Base-by-base conservation (phyloP, 2,329 filamentous ascomycete species). In the Phialophora expanda region DNA sequence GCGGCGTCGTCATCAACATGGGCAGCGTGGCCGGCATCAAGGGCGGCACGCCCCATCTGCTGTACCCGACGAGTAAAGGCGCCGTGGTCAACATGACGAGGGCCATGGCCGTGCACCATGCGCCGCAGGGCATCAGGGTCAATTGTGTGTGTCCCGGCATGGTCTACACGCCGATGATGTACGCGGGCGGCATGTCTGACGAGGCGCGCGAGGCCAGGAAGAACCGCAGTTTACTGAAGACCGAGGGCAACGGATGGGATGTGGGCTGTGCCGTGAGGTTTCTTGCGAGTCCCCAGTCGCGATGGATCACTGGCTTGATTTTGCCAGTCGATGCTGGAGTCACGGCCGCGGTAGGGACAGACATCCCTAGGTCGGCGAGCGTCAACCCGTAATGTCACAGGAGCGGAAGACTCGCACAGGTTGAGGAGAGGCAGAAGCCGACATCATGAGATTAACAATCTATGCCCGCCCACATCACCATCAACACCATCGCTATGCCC, bases 1-100 rank as follows among this genome's bases (percentile, higher is more conserved):
- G 79, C 62, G 85, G 85, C 6, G 80, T 76, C 48, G 85, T 89
- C 65, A 79, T 89, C 70, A 90, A 90, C 71, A 86, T 90, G 80
- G 84, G 84, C 1, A 85, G 81, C 55, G 87, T 89, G 1, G 86
- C 87, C 0, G 86, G 86, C 0, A 71, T 83, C n/a, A 79, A 79
- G 58, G 83, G 83, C 2, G 83, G 84, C 0, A 85, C 82, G n/a
- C 83, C 82, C 2, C 79, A 83, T 76, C 69, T 85, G 30, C 73
- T 85, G 3, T 85, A 85, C 74, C 84, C 83, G 3, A 85, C 83
- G 9, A 79, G 77, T 30, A 85, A 86, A 71, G 83, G 83, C 0
- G 83, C 83, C 0, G 77, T 86, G 26, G 81, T 86, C 50, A 84
- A 86, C 66, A 82, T 86, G 81, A 86, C 83, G 0, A 74, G 82